Conservation (phyloP, 2,329 filamentous ascomycete genomes). For the Fusarium verticillioides region DNA sequence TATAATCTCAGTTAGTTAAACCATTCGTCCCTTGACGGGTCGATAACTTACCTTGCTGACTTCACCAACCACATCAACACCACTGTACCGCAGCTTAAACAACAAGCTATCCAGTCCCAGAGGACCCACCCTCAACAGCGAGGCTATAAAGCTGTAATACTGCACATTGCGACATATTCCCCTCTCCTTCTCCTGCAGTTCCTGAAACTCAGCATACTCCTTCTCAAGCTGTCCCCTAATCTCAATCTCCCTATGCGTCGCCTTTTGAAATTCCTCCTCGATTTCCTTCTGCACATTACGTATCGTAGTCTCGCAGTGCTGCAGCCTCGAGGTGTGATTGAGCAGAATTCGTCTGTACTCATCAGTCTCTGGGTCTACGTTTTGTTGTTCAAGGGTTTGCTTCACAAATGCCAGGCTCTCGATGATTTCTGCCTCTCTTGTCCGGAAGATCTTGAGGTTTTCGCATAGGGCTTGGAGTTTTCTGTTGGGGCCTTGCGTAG, state of each 20-base stretch:
- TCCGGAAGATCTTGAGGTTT: neutral
- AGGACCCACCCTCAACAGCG: neutral
- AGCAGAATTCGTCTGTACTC: neutral
- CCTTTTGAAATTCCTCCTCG: neutral
- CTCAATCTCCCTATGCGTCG: no score
- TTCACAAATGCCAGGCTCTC: neutral
- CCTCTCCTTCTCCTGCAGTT: neutral
- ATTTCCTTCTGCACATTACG: neutral
- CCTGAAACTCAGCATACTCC: neutral
- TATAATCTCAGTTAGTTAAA: neutral
- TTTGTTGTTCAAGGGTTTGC: neutral
- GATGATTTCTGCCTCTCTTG: neutral
- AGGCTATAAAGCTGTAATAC: neutral
- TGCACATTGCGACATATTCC: neutral
- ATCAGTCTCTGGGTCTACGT: neutral
- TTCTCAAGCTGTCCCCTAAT: neutral
- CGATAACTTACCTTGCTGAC: neutral
- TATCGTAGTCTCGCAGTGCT: neutral
- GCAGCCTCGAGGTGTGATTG: neutral
- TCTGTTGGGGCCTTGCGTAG: neutral
- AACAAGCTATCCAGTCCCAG: neutral
- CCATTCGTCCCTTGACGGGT: fast-evolving
- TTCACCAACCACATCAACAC: neutral
- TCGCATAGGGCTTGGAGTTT: neutral
- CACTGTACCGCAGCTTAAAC: neutral